These are phyloP conservation scores for Poa annua DNA, from an alignment of 176 grass and related monocot genomes.

Conservation along the genomic window DNA sequence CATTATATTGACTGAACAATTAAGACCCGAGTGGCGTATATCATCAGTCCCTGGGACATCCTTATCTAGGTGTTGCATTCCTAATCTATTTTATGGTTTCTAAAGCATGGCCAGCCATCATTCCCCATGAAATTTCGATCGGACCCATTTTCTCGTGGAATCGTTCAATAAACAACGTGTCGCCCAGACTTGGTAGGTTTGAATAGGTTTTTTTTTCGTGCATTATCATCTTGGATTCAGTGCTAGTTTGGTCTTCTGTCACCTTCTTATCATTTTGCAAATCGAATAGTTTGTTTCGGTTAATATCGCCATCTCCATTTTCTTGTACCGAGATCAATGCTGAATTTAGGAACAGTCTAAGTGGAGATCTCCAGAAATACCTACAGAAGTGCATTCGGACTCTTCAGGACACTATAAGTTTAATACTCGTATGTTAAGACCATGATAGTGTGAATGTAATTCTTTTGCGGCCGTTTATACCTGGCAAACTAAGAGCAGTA, in stretches of 20 bases:
- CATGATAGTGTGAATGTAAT: no score
- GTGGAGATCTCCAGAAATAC: no score
- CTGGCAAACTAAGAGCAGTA: no score
- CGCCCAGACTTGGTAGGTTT: background rate
- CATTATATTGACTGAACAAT: background rate
- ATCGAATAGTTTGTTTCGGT: background rate
- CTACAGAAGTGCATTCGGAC: no score
- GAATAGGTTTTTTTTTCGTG: background rate
- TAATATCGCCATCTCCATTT: background rate
- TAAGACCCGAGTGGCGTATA: background rate
- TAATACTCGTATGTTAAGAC: no score
- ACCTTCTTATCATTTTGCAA: background rate
- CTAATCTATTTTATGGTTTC: conserved; percentile 25
- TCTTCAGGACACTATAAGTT: no score
- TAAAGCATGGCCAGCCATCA: conserved; percentile 17
- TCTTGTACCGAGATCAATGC: background rate
- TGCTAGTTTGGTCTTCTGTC: background rate
- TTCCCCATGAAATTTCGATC: background rate
- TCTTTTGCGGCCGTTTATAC: no score
- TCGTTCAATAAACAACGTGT: background rate
- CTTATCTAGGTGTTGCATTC: conserved; percentile 22
- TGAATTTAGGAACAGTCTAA: no score
- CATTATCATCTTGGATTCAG: background rate
- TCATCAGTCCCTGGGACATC: background rate
- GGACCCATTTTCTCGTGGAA: background rate